Evolutionary conservation across 192 early-diverging fungal genomes (phyloP).

Genomic region (Allomyces arbusculus): DNA sequence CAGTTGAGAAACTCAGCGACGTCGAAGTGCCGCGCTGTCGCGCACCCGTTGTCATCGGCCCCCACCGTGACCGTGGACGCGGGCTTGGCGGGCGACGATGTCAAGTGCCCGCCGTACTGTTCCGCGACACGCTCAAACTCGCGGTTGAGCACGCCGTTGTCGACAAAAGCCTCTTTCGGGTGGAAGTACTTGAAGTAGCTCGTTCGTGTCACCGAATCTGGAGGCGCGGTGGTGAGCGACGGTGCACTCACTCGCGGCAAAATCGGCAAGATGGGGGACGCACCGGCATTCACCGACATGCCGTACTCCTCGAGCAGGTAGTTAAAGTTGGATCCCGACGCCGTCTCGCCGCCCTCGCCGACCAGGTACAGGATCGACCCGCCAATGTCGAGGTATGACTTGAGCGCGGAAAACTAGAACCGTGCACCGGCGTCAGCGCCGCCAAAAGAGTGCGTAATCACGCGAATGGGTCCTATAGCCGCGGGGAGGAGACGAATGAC

Average conservation of each 20-base stretch:
- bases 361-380: conserved; percentile 40
- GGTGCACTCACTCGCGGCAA: not conserved
- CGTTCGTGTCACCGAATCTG: conserved; percentile 33
- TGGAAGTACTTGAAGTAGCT: conserved; percentile 41
- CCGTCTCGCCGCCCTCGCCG: conserved; percentile 36
- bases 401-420: conserved; percentile 29
- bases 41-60: too few relatives aligned
- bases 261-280: not conserved
- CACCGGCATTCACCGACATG: conserved; percentile 38
- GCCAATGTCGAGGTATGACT: conserved; percentile 31
- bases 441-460: too few relatives aligned
- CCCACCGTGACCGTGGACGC: too few relatives aligned
- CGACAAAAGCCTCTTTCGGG: conserved; percentile 39
- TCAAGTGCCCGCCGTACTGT: conserved; percentile 8
- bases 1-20: too few relatives aligned
- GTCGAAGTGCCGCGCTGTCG: too few relatives aligned
- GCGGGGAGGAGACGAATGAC: not conserved
- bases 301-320: conserved; percentile 44
- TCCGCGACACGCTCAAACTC: conserved; percentile 36
- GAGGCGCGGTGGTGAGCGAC: not conserved
- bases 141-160: conserved; percentile 36
- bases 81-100: too few relatives aligned
- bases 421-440: too few relatives aligned
- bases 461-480: too few relatives aligned
- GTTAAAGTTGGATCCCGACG: conserved; percentile 38